Percentiles rank a stretch among this genome's conserved stretches.
Evolutionary conservation across 306 rosid species (phyloP).

Genomic region (Hippophae gyantsensis): DNA sequence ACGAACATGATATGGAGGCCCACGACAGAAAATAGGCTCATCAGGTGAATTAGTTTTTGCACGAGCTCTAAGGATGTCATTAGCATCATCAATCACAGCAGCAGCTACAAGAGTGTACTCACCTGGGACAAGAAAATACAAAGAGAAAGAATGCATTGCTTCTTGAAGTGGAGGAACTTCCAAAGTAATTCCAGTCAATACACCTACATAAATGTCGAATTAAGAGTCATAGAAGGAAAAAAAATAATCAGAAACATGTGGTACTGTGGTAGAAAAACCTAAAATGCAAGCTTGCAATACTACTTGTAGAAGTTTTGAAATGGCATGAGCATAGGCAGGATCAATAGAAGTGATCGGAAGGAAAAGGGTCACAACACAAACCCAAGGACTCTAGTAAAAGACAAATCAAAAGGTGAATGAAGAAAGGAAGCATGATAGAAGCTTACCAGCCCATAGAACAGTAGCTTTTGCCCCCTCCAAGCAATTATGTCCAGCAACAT

Average conservation of each 20-base stretch:
- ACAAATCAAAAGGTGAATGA: background rate
- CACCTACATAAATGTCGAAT: slow-evolving; percentile 34
- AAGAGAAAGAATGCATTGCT: slow-evolving; percentile 57
- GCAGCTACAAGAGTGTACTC: slow-evolving; percentile 77
- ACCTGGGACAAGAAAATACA: slow-evolving; percentile 87
- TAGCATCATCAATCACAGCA: slow-evolving; percentile 74
- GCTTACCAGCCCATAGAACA: slow-evolving; percentile 80
- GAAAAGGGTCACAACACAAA: background rate
- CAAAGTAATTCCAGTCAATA: slow-evolving; percentile 57
- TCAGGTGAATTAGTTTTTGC: slow-evolving; percentile 59
- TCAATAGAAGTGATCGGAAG: no score
- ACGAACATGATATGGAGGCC: slow-evolving; percentile 81
- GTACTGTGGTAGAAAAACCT: background rate
- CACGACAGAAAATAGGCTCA: slow-evolving; percentile 86
- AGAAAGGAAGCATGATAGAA: background rate
- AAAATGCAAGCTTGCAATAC: background rate
- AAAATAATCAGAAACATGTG: background rate
- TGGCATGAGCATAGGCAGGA: no score
- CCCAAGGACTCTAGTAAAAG: background rate
- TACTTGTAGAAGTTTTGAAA: background rate
- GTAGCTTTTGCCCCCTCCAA: slow-evolving; percentile 76
- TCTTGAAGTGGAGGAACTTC: slow-evolving; percentile 84
- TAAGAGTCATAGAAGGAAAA: background rate
- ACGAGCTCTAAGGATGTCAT: slow-evolving; percentile 72
- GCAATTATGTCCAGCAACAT: slow-evolving; percentile 89